Evolutionary conservation across 1,284 basidiomycete genomes (phyloP), one percentile per base, ranked within the genome.

Genomic region (Pseudozyma hubeiensis): DNA sequence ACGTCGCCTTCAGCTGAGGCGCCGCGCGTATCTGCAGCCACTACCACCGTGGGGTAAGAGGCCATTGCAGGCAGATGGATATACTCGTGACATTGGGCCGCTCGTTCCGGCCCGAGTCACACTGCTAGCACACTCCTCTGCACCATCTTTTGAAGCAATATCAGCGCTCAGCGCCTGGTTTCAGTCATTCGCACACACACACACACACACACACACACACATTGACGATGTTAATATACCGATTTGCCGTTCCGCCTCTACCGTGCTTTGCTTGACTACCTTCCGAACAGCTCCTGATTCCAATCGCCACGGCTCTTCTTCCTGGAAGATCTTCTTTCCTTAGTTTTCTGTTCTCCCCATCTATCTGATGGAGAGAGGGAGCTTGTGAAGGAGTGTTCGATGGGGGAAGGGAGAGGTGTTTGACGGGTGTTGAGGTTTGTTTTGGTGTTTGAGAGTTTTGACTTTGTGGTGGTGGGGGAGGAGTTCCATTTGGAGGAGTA

Each of bases 261-360:
- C 4, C 24, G 24, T 24, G 24, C 24, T 24, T 24, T 24, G 24
- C 24, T 24, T 24, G 24, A 8, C 33, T 45, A 63, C 13, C 41
- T n/a, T 11, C 64, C 61, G 41, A 73, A 73, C 7, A 73, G n/a
- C 14, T 73, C 64, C 4, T 16, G 6, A 46, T 73, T 51, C 56
- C 57, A 73, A 24, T 68, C 64, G 31, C 70, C 70, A 1, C 69
- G 24, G 1, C 53, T 57, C 29, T 68, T 73, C 41, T 73, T 73
- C 8, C 70, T 43, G 2, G 56, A 61, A 5, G 53, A 61, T 14
- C 70, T 31, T 10, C 50, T 44, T 1, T 57, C 30, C n/a, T 57
- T 61, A 7, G 5, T 2, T 7, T 16, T 10, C 5, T 41, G 11
- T 16, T 41, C 39, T 13, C 39, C 35, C 8, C 35, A 14, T 37